Conservation (phyloP, 2,329 filamentous ascomycete species). For the Sclerotinia subarctica region DNA sequence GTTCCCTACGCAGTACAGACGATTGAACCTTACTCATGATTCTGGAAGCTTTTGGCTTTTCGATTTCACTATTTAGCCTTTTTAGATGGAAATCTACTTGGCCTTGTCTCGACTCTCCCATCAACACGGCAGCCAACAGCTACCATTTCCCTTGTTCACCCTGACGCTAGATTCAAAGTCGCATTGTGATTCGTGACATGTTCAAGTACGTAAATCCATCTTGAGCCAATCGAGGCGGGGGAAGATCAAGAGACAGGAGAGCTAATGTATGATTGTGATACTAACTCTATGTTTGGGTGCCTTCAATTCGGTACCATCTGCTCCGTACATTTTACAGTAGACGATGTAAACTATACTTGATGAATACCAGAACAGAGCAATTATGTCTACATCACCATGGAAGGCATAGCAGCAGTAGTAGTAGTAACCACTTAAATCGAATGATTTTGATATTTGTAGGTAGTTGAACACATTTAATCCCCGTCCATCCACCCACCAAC, state of each 20-base stretch:
- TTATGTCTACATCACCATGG: not conserved
- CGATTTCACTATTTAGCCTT: not conserved
- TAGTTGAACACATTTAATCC: not conserved
- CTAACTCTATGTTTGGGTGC: conserved; percentile 8
- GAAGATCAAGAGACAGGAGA: not conserved
- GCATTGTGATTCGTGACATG: conserved; percentile 11
- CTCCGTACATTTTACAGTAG: not conserved
- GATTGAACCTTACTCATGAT: conserved; percentile 1
- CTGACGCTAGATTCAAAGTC: not conserved
- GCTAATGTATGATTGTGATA: conserved; percentile 2
- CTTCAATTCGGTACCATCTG: conserved; percentile 5
- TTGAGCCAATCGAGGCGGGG: not conserved
- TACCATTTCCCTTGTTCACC: conserved; percentile 9
- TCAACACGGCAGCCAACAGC: not conserved
- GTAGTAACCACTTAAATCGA: not conserved
- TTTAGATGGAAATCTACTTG: not conserved
- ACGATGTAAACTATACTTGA: not conserved
- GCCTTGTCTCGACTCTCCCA: not conserved
- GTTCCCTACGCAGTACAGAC: not conserved
- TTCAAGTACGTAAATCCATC: not conserved
- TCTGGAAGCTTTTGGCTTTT: conserved; percentile 13
- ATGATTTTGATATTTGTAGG: not conserved
- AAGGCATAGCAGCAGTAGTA: too few relatives aligned
- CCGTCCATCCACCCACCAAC: not conserved
- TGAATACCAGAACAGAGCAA: not conserved